Evolutionary conservation across 1,284 basidiomycete genomes (phyloP).

Genomic region (Cronartium ribicola): DNA sequence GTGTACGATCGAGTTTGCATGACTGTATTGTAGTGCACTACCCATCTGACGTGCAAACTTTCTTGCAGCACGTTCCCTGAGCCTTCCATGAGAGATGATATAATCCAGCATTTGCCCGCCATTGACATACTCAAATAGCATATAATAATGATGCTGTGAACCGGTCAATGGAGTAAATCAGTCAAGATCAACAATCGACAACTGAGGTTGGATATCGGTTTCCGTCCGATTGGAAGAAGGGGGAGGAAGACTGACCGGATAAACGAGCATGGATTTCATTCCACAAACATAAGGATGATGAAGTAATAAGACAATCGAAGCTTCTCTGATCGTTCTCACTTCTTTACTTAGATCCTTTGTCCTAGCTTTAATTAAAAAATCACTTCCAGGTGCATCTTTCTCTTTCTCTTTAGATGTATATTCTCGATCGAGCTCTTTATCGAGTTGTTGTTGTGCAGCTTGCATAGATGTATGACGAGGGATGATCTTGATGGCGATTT

Average conservation of each 20-base stretch:
- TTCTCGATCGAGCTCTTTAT: constrained; percentile 17
- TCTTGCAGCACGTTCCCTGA: constrained; percentile 87
- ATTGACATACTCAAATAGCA: constrained; percentile 98
- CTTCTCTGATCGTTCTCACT: constrained; percentile 89
- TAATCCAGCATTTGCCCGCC: constrained; percentile 99
- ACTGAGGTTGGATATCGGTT: background rate
- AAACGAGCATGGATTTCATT: constrained; percentile 96
- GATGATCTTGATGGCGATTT: constrained; percentile 97
- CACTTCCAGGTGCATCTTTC: constrained; percentile 56
- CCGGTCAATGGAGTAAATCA: background rate
- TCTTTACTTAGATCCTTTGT: constrained; percentile 93
- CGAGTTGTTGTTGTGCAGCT: constrained; percentile 50
- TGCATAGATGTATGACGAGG: constrained; percentile 68
- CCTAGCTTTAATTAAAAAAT: constrained; percentile 67
- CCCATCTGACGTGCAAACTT: constrained; percentile 97
- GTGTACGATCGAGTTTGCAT: constrained; percentile 95
- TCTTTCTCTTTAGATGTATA: constrained; percentile 47
- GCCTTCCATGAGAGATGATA: constrained; percentile 95
- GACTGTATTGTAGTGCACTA: constrained; percentile 91
- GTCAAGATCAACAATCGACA: background rate
- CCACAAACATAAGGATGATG: constrained; percentile 99
- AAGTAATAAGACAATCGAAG: constrained; percentile 83
- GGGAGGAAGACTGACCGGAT: constrained; percentile 58
- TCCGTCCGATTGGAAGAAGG: too few species aligned
- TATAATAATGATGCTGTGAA: constrained; percentile 81